A percentile compares a stretch with the other conserved stretches of the same genome.
These are phyloP conservation scores for Xylaria digitata DNA, from an alignment of 2,329 filamentous ascomycete genomes.

Conservation along the genomic window DNA sequence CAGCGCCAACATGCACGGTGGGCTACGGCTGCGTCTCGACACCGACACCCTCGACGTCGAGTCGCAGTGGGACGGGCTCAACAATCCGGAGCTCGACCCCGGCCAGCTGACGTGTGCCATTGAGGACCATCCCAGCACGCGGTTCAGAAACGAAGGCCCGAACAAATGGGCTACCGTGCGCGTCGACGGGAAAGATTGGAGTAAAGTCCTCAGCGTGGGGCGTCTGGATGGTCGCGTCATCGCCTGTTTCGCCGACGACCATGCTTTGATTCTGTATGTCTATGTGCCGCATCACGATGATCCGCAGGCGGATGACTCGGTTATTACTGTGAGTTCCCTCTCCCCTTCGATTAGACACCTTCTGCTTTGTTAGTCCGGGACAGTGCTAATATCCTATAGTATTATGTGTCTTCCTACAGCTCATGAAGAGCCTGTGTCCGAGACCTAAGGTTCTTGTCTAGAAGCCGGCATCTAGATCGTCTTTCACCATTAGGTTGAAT, in stretches of 20 bases:
- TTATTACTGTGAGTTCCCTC: conserved; percentile 72
- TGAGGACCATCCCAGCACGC: conserved; percentile 83
- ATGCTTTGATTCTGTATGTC: conserved; percentile 85
- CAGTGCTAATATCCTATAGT: conserved; percentile 41
- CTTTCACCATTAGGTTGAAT: neutral
- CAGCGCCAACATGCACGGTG: conserved; percentile 94
- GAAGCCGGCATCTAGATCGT: no score
- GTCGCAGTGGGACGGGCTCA: conserved; percentile 85
- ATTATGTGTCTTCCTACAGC: conserved; percentile 50
- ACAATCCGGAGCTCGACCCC: conserved; percentile 89
- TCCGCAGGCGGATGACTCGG: conserved; percentile 72
- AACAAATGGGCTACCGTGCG: conserved; percentile 89
- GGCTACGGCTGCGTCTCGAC: conserved; percentile 79
- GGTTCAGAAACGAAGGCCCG: conserved; percentile 79
- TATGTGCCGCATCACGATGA: conserved; percentile 80
- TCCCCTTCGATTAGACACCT: neutral
- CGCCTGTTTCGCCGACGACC: conserved; percentile 86
- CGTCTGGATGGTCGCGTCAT: conserved; percentile 90
- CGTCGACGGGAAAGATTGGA: conserved; percentile 95
- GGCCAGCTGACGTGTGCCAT: conserved; percentile 77
- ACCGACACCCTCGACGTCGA: conserved; percentile 88
- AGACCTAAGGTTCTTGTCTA: neutral
- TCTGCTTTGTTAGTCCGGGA: neutral
- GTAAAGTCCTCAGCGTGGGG: conserved; percentile 90
- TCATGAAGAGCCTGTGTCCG: conserved; percentile 29